Evolutionary conservation across 805 yeast genomes (phyloP).

Genomic region (Metschnikowia kunwiensis): DNA sequence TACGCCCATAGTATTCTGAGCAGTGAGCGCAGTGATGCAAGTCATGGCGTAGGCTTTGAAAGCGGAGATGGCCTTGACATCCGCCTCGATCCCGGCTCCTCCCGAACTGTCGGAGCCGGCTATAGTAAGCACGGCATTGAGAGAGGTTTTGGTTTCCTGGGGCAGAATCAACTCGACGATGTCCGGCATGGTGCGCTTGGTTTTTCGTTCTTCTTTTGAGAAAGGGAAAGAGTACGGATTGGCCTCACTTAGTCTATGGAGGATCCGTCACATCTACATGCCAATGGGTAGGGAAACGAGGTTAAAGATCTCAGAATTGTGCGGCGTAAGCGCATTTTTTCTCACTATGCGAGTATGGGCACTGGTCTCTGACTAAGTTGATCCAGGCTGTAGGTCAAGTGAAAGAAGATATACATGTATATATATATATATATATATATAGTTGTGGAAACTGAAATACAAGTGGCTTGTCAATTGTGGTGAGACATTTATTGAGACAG

Average conservation of each 20-base stretch:
- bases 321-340: slow-evolving; percentile 11
- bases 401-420: too few relatives aligned
- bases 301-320: slow-evolving; percentile 5
- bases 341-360: slow-evolving; percentile 1
- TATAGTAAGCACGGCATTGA: slow-evolving; percentile 27
- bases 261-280: too few relatives aligned
- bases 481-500: too few relatives aligned
- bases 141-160: not conserved
- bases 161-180: slow-evolving; percentile 5
- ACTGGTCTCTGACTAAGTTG: too few relatives aligned
- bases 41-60: slow-evolving; percentile 75
- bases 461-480: too few relatives aligned
- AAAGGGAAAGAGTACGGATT: not conserved
- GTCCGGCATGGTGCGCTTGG: not conserved
- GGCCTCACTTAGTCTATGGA: too few relatives aligned
- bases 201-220: not conserved
- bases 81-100: slow-evolving; percentile 92
- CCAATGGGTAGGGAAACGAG: too few relatives aligned
- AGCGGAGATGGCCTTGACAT: slow-evolving; percentile 71
- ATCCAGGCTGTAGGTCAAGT: too few relatives aligned
- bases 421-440: too few relatives aligned
- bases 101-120: slow-evolving; percentile 87
- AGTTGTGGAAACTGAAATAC: too few relatives aligned
- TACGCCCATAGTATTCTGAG: slow-evolving; percentile 62
- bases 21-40: slow-evolving; percentile 74